Conservation (phyloP, 2,329 filamentous ascomycete species). For the Diaporthe longicolla region DNA sequence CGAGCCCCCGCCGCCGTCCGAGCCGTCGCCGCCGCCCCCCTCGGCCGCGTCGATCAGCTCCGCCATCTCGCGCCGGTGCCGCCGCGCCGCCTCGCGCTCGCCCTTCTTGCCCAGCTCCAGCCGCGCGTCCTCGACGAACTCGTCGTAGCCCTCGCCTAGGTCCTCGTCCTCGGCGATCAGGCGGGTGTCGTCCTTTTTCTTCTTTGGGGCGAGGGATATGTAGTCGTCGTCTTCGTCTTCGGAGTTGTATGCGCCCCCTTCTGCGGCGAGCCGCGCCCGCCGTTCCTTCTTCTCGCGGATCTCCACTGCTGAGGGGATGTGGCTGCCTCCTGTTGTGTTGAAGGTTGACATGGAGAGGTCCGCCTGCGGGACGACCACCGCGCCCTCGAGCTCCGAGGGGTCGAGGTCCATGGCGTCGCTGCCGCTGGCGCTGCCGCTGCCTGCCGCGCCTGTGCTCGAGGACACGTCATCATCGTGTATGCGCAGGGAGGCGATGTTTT, state of each 20-base stretch:
- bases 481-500: constrained; percentile 65
- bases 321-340: constrained; percentile 46
- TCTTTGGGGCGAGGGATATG: constrained; percentile 53
- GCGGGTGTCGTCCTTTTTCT: constrained; percentile 78
- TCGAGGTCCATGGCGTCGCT: constrained; percentile 68
- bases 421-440: constrained; percentile 46
- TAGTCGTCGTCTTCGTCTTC: constrained; percentile 62
- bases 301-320: constrained; percentile 85
- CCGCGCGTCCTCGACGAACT: constrained; percentile 87
- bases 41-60: constrained; percentile 82
- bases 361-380: constrained; percentile 70
- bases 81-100: constrained; percentile 77
- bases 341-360: constrained; percentile 55
- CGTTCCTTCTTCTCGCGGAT: constrained; percentile 93
- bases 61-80: constrained; percentile 82
- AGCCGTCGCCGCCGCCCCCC: constrained; percentile 49
- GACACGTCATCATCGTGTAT: constrained; percentile 56
- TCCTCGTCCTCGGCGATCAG: constrained; percentile 91
- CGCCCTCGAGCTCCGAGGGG: constrained; percentile 73
- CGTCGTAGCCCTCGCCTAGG: constrained; percentile 92
- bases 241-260: constrained; percentile 73
- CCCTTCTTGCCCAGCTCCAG: constrained; percentile 85
- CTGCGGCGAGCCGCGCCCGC: constrained; percentile 81
- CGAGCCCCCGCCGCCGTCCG: too few relatives aligned
- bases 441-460: background rate